Evolutionary conservation across 441 rosid genomes (phyloP).

Genomic region (Macaranga tanarius): DNA sequence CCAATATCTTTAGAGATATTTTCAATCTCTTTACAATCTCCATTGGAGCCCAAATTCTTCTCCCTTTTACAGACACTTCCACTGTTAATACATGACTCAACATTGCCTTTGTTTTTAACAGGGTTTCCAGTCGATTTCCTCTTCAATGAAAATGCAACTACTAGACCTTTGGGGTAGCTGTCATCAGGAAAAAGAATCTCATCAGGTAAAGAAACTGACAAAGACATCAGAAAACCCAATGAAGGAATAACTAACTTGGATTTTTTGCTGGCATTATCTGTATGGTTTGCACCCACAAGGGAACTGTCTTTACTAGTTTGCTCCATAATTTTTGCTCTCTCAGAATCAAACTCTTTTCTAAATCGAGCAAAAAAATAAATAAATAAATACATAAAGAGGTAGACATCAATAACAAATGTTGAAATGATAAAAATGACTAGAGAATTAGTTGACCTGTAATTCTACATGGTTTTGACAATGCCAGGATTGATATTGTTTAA

Average conservation of each 20-base stretch:
- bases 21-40: conserved; percentile 12
- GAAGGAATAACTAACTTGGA: conserved; percentile 19
- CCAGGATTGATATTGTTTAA: not conserved
- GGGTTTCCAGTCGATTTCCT: conserved; percentile 25
- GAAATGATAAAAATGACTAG: not conserved
- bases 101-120: conserved; percentile 22
- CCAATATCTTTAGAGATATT: conserved; percentile 15
- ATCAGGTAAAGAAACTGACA: conserved; percentile 18
- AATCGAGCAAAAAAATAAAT: conserved; percentile 22
- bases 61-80: not conserved
- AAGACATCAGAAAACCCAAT: not conserved
- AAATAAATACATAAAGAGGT: not conserved
- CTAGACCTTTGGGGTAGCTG: conserved; percentile 43
- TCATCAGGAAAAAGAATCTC: conserved; percentile 8
- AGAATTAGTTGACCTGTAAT: not conserved
- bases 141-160: conserved; percentile 44
- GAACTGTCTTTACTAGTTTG: conserved; percentile 13
- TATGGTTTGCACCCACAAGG: not conserved
- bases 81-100: conserved; percentile 1
- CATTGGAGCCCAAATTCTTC: conserved; percentile 7
- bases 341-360: conserved; percentile 39
- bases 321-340: conserved; percentile 27
- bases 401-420: not conserved
- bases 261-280: not conserved
- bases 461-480: not conserved